phyloP scores from a whole-genome alignment of 495 filamentous ascomycete genomes.

The Penicillium robsamsonii region DNA sequence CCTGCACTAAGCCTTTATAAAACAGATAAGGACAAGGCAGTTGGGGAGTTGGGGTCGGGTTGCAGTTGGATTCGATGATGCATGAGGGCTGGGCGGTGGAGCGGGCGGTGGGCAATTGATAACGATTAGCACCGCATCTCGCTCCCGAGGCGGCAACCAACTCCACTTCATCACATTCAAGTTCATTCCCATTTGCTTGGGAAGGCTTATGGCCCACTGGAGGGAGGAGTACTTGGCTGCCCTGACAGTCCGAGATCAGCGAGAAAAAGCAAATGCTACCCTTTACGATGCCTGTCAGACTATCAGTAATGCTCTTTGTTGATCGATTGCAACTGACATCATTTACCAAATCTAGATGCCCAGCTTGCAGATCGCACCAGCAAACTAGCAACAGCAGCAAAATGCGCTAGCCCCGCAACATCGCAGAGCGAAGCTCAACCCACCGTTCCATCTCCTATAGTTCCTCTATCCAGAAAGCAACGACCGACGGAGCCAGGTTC shows the following conservation, averaged over 20 bases:
- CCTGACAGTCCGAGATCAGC: constrained; percentile 53
- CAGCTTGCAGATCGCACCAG: constrained; percentile 68
- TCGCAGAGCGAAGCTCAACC: constrained; percentile 20
- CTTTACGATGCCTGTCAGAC: constrained; percentile 59
- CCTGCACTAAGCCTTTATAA: background rate
- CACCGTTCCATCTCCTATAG: constrained; percentile 15
- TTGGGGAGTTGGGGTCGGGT: constrained; percentile 31
- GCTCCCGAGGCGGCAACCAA: constrained; percentile 9
- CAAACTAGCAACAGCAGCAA: constrained; percentile 41
- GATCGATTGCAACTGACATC: constrained; percentile 23
- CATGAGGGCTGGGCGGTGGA: constrained; percentile 37
- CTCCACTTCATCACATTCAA: constrained; percentile 21
- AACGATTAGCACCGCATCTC: constrained; percentile 26
- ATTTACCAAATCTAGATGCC: constrained; percentile 51
- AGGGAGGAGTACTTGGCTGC: constrained; percentile 55
- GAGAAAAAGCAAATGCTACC: constrained; percentile 54
- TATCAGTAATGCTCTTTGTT: background rate
- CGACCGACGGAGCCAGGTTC: constrained; percentile 17
- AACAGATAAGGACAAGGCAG: constrained; percentile 11
- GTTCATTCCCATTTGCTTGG: constrained; percentile 19
- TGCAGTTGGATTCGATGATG: constrained; percentile 37
- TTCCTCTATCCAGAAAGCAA: constrained; percentile 27
- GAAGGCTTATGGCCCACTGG: constrained; percentile 53
- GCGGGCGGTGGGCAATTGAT: constrained; percentile 34
- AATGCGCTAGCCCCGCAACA: constrained; percentile 1